Conservation (phyloP, 1,284 basidiomycete genomes). For the Salmacisia buchloeana region DNA sequence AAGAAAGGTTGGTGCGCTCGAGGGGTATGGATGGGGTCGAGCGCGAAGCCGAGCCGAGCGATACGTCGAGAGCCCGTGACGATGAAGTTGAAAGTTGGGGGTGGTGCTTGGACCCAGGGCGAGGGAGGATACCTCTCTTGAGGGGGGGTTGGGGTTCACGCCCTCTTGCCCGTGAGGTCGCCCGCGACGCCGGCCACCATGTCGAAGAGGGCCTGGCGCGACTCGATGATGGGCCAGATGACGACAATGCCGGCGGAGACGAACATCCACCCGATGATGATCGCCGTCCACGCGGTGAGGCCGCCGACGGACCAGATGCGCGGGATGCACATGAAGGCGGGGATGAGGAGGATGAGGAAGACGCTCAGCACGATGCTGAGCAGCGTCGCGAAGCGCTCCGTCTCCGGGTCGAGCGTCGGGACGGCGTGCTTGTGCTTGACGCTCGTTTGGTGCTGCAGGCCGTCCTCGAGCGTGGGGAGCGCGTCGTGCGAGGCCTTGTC, state of each 20-base stretch:
- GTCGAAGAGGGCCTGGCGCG: conserved; percentile 61
- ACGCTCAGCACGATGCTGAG: conserved; percentile 22
- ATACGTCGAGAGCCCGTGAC: no score
- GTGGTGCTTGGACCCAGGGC: no score
- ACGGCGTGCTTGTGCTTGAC: conserved; percentile 11
- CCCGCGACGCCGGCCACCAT: conserved; percentile 61
- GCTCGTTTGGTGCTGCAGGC: not conserved
- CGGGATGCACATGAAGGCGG: conserved; percentile 35
- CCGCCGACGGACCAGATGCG: conserved; percentile 33
- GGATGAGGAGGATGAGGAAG: conserved; percentile 27
- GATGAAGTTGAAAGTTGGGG: no score
- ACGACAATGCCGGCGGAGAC: conserved; percentile 65
- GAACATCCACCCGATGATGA: conserved; percentile 76
- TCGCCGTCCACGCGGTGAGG: conserved; percentile 40
- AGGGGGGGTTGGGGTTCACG: no score
- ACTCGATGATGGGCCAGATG: conserved; percentile 79
- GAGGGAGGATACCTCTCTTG: no score
- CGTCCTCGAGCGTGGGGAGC: not conserved
- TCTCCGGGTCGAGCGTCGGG: conserved; percentile 29
- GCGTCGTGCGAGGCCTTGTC: conserved; percentile 5
- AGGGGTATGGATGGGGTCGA: no score
- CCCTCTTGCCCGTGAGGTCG: conserved; percentile 18
- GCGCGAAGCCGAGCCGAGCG: no score
- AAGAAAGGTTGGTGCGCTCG: no score
- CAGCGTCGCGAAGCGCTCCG: conserved; percentile 5